Evolutionary conservation across 768 basidiomycete genomes (phyloP).

Genomic region (Kwoniella botswanensis): DNA sequence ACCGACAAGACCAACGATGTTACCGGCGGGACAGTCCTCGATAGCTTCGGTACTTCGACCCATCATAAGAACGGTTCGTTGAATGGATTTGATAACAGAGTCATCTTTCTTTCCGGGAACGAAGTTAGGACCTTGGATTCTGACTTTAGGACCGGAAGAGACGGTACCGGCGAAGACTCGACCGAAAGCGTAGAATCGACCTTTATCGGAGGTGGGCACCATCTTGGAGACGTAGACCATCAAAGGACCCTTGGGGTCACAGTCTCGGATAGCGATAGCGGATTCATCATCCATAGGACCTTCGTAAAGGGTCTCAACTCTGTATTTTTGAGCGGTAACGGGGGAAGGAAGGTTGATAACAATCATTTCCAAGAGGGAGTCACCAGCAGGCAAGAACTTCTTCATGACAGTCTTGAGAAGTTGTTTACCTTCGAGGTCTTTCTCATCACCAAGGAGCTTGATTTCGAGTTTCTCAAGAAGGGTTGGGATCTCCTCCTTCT

Average conservation of each 20-base stretch:
- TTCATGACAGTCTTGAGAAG: conserved; percentile 98
- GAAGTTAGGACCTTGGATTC: conserved; percentile 99
- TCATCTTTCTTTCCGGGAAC: conserved; percentile 98
- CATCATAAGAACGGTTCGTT: conserved; percentile 99
- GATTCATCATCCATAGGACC: conserved; percentile 99
- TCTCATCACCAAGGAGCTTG: conserved; percentile 83
- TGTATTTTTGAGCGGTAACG: conserved; percentile 94
- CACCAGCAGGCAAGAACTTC: conserved; percentile 99
- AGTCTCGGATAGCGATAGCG: conserved; percentile 96
- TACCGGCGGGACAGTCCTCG: conserved; percentile 98
- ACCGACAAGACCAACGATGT: conserved; percentile 98
- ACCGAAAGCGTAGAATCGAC: conserved; percentile 99
- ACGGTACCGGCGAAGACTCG: conserved; percentile 99
- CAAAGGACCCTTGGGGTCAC: conserved; percentile 93
- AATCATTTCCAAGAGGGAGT: conserved; percentile 99
- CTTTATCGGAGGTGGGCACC: conserved; percentile 99
- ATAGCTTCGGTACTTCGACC: conserved; percentile 98
- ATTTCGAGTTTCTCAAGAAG: conserved; percentile 98
- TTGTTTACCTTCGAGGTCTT: conserved; percentile 90
- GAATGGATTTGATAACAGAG: conserved; percentile 94
- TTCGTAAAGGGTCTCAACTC: conserved; percentile 99
- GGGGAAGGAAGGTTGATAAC: conserved; percentile 99
- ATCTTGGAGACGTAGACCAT: conserved; percentile 99
- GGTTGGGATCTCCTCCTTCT: conserved; percentile 80
- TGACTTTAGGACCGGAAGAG: conserved; percentile 94